Evolutionary conservation across 2,329 filamentous ascomycete genomes (phyloP), one percentile per base, ranked within the genome.

Genomic region (Sporothrix sp.): DNA sequence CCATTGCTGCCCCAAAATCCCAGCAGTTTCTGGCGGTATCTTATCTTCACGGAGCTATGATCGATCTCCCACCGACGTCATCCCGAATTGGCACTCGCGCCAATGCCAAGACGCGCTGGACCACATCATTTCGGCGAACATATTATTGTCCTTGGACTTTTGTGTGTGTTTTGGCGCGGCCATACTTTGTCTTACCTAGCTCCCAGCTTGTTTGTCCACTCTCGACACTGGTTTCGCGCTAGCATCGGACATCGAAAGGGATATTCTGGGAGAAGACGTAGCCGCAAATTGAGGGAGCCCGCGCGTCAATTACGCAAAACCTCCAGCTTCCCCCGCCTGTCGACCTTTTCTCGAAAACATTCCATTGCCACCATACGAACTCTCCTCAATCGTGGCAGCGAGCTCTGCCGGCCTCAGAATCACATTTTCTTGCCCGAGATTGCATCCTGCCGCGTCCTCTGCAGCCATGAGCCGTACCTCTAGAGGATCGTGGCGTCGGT

Each of bases 401-500:
- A n/a, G n/a, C n/a, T n/a, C n/a, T n/a, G n/a, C n/a, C n/a, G n/a
- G n/a, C n/a, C n/a, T n/a, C n/a, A n/a, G n/a, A n/a, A n/a, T n/a
- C n/a, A n/a, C n/a, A n/a, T n/a, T n/a, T n/a, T n/a, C n/a, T n/a
- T n/a, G n/a, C n/a, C n/a, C n/a, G n/a, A n/a, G n/a, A n/a, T n/a
- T n/a, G n/a, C n/a, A n/a, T n/a, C n/a, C n/a, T n/a, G n/a, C n/a
- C n/a, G n/a, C n/a, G n/a, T n/a, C n/a, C n/a, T n/a, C n/a, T n/a
- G n/a, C n/a, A n/a, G 38, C 25, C n/a, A 54, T 52, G 52, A 54
- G 43, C 38, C 51, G 36, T 38, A 46, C 48, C 23, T 14, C 18
- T 11, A 14, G 36, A 7, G 46, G 37, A 16, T 42, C 36, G 25
- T 65, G 59, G 60, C 55, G 57, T n/a, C 58, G 54, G 9, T 50